These are phyloP conservation scores for Phylloporus gajari DNA, from an alignment of 1,284 basidiomycete species.

Conservation along the genomic window DNA sequence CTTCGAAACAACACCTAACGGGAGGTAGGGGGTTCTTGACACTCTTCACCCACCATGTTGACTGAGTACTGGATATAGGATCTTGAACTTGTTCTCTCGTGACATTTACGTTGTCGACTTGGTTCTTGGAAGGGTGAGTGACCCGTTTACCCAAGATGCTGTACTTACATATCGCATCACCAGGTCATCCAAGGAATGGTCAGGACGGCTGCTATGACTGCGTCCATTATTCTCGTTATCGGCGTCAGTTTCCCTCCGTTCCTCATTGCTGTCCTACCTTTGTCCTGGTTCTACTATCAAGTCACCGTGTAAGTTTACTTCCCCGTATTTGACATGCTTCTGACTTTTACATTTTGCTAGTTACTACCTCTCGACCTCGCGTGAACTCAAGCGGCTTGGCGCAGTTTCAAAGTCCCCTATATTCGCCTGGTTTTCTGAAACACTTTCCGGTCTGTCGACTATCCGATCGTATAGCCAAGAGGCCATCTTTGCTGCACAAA, in stretches of 20 bases:
- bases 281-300: constrained; percentile 78
- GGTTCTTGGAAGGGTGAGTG: constrained; percentile 71
- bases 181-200: constrained; percentile 75
- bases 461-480: constrained; percentile 87
- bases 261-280: constrained; percentile 77
- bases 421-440: constrained; percentile 91
- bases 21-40: constrained; percentile 59
- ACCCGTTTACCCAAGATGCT: not conserved
- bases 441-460: constrained; percentile 84
- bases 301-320: constrained; percentile 72
- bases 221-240: constrained; percentile 85
- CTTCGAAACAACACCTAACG: constrained; percentile 87
- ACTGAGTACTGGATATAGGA: constrained; percentile 45
- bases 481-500: constrained; percentile 78
- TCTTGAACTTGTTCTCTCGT: constrained; percentile 89
- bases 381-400: constrained; percentile 92
- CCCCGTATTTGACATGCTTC: constrained; percentile 15
- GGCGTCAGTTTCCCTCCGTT: constrained; percentile 86
- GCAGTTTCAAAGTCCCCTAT: constrained; percentile 92
- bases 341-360: constrained; percentile 47
- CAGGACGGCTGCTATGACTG: constrained; percentile 68
- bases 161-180: not conserved
- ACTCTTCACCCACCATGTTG: too few relatives aligned
- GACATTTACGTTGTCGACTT: constrained; percentile 94
- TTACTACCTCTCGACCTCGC: constrained; percentile 91